Base-by-base conservation (phyloP, 495 filamentous ascomycete species). In the Aspergillus avenaceus region DNA sequence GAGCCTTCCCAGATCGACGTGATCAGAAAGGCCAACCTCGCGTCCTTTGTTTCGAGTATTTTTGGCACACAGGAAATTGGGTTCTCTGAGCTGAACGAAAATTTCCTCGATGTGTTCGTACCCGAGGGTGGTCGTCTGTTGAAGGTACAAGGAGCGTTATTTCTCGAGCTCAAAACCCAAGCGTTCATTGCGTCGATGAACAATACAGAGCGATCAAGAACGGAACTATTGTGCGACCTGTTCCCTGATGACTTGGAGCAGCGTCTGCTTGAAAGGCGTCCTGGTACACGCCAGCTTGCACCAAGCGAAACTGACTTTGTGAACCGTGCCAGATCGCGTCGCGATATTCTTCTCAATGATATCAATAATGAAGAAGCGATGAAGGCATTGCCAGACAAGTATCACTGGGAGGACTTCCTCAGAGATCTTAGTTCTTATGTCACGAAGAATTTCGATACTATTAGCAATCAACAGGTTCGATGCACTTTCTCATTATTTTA, bases 121-220 rank as follows among this genome's bases (percentile, higher is more conserved):
- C 84, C 86, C 0, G 84, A 89, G 49, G 84, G 86, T 13, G 78
- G 79, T n/a, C 76, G 82, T 5, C 61, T 96, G 27, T 71, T 88
- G 14, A 86, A 87, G 45, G 83, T 81, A 41, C 82, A 85, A 52
- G 84, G 83, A 11, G 79, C 84, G 22, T 55, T 96, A 22, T 88
- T 87, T 54, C 72, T 96, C 14, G 85, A 90, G 47, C 73, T 96
- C 14, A 96, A 96, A 63, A 95, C 91, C 1, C 88, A 95, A 51
- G 82, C 84, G 8, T 88, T 91, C 53, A 85, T 95, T 44, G 84
- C 86, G 2, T 82, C 87, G 2, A 76, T 89, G 58, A 73, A 78
- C 34, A 84, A 80, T 45, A 78, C 80, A 16, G 80, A 87, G 31
- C 79, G 78, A 16, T 75, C 80, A 2, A 80, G 78, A 40, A 83